phyloP scores from a whole-genome alignment of 345 rosid genomes.

The Anacardium occidentale region DNA sequence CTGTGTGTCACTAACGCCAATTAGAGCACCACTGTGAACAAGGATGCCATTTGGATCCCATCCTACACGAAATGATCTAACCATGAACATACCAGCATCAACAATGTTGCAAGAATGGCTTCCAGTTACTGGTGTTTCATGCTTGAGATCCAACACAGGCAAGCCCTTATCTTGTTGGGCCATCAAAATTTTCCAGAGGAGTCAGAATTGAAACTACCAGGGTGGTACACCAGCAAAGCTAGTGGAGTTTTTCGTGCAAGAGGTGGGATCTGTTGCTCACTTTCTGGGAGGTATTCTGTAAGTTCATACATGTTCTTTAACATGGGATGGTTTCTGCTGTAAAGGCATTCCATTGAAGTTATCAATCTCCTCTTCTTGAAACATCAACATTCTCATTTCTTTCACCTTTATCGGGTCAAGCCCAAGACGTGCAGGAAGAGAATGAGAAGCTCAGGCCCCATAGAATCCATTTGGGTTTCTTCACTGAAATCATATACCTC shows the following conservation, averaged over 20 bases:
- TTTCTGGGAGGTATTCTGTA: conserved; percentile 45
- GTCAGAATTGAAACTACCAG: conserved; percentile 45
- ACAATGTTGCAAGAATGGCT: conserved; percentile 73
- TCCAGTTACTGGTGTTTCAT: conserved; percentile 62
- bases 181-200: conserved; percentile 64
- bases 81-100: conserved; percentile 96
- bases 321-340: conserved; percentile 39
- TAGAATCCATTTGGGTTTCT: conserved; percentile 41
- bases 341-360: conserved; percentile 38
- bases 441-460: conserved; percentile 76
- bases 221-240: conserved; percentile 76
- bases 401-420: conserved; percentile 84
- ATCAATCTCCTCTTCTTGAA: conserved; percentile 58
- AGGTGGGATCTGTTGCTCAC: conserved; percentile 45
- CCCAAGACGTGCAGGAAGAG: conserved; percentile 93
- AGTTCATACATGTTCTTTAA: conserved; percentile 44
- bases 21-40: conserved; percentile 72
- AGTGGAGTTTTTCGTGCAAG: conserved; percentile 62
- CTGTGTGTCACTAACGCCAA: conserved; percentile 46
- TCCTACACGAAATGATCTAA: conserved; percentile 94
- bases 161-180: conserved; percentile 67
- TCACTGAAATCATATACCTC: conserved; percentile 44
- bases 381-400: conserved; percentile 95
- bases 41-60: conserved; percentile 98
- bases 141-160: conserved; percentile 62